Base-by-base conservation (phyloP, 768 basidiomycete genomes). In the Tricholoma matsutake region DNA sequence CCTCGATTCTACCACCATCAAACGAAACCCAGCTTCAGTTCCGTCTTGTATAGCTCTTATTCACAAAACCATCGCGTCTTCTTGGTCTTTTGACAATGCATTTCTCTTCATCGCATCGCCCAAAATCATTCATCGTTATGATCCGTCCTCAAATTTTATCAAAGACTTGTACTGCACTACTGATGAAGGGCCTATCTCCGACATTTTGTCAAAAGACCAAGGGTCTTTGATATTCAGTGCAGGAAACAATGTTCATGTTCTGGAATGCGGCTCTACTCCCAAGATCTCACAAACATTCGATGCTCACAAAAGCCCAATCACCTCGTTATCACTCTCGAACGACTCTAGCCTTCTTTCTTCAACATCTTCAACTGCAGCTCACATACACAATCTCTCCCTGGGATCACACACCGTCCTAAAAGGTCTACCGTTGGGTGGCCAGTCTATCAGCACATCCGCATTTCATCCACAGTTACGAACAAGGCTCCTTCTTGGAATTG, bases 381-480 rank as follows among this genome's bases (percentile, higher is more conserved):
- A 89, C 67, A 76, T 92, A 11, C 81, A 90, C 65, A 83, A 88
- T 63, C 73, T 91, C 56, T 67, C 80, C 0, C 76, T 79, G 10
- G 81, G 81, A 13, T 80, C 86, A 7, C 81, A 84, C 63, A 79
- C 79, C 2, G 73, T 77, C 31, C 78, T 92, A 39, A 80, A 82
- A 29, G 86, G 87, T 0, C 71, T 88, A 2, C 77, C 82, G 1
- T 63, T 69, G 34, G 65, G 69, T 32, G 66, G 65, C 29, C 75
- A 74, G 56, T 61, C 72, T n/a, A 75, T 86, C 43, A 76, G 72
- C 0, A 76, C 81, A 13, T 85, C 86, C 59, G 69, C 75, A 28
- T 91, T 91, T 64, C 88, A 90, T 66, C 78, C 81, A 10, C 86
- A 90, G 68, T 73, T 78, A 1, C 83, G 83, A n/a, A 84, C 84